Base-by-base conservation (phyloP, 805 yeast genomes). In the Naumovozyma baii region DNA sequence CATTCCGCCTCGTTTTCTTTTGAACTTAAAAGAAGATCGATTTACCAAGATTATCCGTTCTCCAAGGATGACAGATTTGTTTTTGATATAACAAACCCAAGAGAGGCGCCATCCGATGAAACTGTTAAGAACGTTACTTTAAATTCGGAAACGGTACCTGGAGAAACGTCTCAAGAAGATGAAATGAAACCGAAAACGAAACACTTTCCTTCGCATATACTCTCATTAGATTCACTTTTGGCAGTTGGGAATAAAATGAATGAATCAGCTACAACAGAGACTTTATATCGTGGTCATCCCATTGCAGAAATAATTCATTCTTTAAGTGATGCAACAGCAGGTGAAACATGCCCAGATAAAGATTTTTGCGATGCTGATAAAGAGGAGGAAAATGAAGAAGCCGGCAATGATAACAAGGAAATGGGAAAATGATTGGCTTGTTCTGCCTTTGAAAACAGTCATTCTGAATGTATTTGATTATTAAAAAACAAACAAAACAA, bases 241-340 rank as follows among this genome's bases (percentile, higher is more conserved):
- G 50, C 49, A 15, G 42, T 52, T 25, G 45, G 50, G n/a, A 42
- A 51, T 16, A 57, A 55, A 37, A 47, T 52, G 26, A 44, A 50
- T 12, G 53, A 76, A 38, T 70, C 74, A 40, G 74, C 73, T 47
- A 74, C 75, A 53, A 19, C 39, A 12, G 28, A 25, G n/a, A 72
- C 77, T 40, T 76, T 76, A 53, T 68, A 76, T 47, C 81, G 76
- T 51, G 75, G 76, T 4, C 66, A 78, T 18, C 70, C 79, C 9
- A 73, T 81, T 18, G 74, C 76, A 40, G 73, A 79, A n/a, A 70
- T 78, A 50, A 64, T 78, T 52, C 78, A 78, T 18, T 66, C 72
- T 5, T 51, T 69, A 33, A 69, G 70, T 31, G 68, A 62, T 22
- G 63, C 64, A 39, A 56, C 54, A 7, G 51, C 53, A 17, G 62